phyloP scores from a whole-genome alignment of 1,284 basidiomycete species.

The Trichosporon sp. region DNA sequence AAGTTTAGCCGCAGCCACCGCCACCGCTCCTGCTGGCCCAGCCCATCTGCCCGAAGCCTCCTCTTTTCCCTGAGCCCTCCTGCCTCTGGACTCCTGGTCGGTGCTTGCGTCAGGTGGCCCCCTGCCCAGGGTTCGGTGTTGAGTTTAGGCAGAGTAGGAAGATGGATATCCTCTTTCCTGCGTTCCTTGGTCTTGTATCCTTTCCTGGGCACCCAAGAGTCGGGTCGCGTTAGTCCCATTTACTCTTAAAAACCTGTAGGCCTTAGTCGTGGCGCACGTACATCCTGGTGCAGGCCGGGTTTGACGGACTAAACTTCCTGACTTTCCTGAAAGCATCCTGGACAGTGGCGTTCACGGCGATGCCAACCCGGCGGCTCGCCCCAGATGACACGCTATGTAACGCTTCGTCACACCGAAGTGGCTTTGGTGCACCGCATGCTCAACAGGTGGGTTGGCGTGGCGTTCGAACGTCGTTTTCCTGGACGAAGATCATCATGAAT shows the following conservation, averaged over 20 bases:
- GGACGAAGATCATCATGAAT: slow-evolving; percentile 17
- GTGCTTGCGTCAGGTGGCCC: background rate
- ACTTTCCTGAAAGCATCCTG: background rate
- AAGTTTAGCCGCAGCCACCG: background rate
- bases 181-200: background rate
- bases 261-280: background rate
- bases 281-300: background rate
- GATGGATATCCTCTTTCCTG: background rate
- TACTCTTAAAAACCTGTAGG: background rate
- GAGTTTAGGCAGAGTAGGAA: background rate
- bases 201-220: background rate
- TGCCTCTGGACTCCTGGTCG: background rate
- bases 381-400: background rate
- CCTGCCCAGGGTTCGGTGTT: background rate
- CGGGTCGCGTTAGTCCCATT: slow-evolving; percentile 1
- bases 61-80: background rate
- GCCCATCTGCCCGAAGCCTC: background rate
- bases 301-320: background rate
- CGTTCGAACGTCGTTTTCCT: slow-evolving; percentile 16
- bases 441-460: background rate
- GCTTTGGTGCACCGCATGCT: slow-evolving; percentile 20
- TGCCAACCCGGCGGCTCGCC: background rate
- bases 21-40: background rate
- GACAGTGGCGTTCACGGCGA: background rate
- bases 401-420: slow-evolving; percentile 17